Percentiles rank a stretch among this genome's conserved stretches.
These are phyloP conservation scores for Aeschynomene evenia DNA, from an alignment of 306 rosid species.

Conservation along the genomic window DNA sequence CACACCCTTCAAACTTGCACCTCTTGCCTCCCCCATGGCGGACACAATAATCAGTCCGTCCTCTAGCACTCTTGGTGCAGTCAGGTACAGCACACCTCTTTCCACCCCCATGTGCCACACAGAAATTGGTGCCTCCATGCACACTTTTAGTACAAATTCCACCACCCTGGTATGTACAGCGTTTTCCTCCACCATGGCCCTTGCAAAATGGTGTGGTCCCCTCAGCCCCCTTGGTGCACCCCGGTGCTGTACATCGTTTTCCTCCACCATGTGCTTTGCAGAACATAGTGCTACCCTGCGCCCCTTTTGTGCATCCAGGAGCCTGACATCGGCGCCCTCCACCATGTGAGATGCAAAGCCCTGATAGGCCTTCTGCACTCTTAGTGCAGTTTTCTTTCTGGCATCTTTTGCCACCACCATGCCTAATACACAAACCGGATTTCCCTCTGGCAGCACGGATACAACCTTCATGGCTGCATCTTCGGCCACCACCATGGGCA, in stretches of 20 bases:
- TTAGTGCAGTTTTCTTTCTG: constrained; percentile 84
- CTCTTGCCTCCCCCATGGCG: constrained; percentile 97
- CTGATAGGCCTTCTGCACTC: constrained; percentile 96
- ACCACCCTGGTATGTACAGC: constrained; percentile 85
- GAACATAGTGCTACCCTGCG: constrained; percentile 94
- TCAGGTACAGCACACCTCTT: constrained; percentile 85
- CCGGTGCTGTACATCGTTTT: constrained; percentile 78
- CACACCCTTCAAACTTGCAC: constrained; percentile 83
- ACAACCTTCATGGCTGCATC: constrained; percentile 81
- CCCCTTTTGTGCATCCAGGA: constrained; percentile 83
- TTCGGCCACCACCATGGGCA: constrained; percentile 96
- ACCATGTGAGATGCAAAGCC: constrained; percentile 96
- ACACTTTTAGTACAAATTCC: constrained; percentile 83
- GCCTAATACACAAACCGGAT: constrained; percentile 90
- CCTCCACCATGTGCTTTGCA: constrained; percentile 99
- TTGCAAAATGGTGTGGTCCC: constrained; percentile 92
- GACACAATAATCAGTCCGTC: constrained; percentile 92
- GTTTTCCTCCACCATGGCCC: constrained; percentile 96
- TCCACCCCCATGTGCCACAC: constrained; percentile 98
- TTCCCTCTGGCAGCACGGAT: constrained; percentile 93
- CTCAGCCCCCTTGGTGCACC: constrained; percentile 96
- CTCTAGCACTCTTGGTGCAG: constrained; percentile 93
- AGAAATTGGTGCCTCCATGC: constrained; percentile 92
- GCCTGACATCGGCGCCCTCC: constrained; percentile 93
- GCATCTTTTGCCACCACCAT: constrained; percentile 97